A percentile compares a stretch with the other conserved stretches of the same genome.
Evolutionary conservation across 108 stramenopile genomes (phyloP).

Genomic region (Seminavis robusta): DNA sequence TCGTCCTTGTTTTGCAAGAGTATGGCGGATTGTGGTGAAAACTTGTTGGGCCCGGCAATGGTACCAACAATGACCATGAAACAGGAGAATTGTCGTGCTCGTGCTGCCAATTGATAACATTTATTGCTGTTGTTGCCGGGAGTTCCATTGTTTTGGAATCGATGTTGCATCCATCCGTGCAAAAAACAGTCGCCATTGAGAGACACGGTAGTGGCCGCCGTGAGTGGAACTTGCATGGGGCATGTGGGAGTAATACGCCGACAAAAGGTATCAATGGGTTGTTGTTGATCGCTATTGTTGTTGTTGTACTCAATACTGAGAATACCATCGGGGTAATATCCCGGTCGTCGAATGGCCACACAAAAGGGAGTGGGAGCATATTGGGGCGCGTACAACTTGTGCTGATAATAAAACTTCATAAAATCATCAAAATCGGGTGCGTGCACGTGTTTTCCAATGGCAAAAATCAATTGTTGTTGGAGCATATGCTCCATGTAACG

Average conservation of each 20-base stretch:
- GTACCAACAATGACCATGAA: conserved; percentile 79
- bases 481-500: conserved; percentile 66
- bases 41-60: conserved; percentile 48
- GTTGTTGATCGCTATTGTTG: not conserved
- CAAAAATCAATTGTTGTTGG: conserved; percentile 49
- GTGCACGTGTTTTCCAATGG: conserved; percentile 69
- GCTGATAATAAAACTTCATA: conserved; percentile 54
- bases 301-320: conserved; percentile 35
- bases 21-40: conserved; percentile 83
- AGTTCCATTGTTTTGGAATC: conserved; percentile 31
- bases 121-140: not conserved
- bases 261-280: conserved; percentile 48
- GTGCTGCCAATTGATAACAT: conserved; percentile 28
- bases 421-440: conserved; percentile 60
- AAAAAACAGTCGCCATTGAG: conserved; percentile 60
- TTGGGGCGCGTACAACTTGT: conserved; percentile 30
- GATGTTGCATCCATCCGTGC: conserved; percentile 68
- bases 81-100: conserved; percentile 79
- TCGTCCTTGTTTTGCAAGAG: conserved; percentile 91
- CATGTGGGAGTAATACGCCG: conserved; percentile 5
- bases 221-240: conserved; percentile 36
- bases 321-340: conserved; percentile 59
- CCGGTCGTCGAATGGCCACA: conserved; percentile 57
- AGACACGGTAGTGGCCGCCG: conserved; percentile 43
- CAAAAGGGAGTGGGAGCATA: conserved; percentile 65